Percentiles rank a stretch among this genome's conserved stretches.
phyloP scores from a whole-genome alignment of 768 basidiomycete genomes.

The Psilocybe cyanescens region DNA sequence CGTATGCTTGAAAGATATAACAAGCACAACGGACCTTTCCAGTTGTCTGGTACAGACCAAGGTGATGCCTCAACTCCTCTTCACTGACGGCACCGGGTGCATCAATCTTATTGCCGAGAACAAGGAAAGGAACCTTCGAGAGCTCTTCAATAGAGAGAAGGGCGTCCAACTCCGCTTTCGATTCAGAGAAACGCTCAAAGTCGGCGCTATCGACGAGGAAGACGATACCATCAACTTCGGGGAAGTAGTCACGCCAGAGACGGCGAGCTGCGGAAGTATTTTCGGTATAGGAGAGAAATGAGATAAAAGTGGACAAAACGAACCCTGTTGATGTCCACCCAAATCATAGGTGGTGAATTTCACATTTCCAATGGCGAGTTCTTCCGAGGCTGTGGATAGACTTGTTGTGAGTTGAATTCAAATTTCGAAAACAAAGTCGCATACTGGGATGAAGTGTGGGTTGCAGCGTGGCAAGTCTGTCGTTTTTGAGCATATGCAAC shows the following conservation, averaged over 20 bases:
- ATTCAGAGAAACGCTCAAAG: constrained; percentile 94
- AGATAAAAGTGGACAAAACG: constrained; percentile 34
- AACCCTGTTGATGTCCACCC: constrained; percentile 96
- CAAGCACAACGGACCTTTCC: constrained; percentile 76
- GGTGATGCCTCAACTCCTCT: constrained; percentile 93
- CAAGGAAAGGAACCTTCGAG: constrained; percentile 94
- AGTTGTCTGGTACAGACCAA: constrained; percentile 98
- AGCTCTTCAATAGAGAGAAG: constrained; percentile 96
- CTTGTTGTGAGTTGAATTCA: constrained; percentile 4
- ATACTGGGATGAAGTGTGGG: constrained; percentile 97
- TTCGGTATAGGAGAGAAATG: background rate
- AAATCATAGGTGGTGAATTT: constrained; percentile 99
- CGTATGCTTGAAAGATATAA: background rate
- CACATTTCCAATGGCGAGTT: constrained; percentile 97
- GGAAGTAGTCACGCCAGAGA: constrained; percentile 99
- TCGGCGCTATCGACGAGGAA: constrained; percentile 98
- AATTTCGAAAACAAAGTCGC: constrained; percentile 26
- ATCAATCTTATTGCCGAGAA: constrained; percentile 99
- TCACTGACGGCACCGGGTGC: constrained; percentile 97
- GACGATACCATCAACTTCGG: constrained; percentile 97
- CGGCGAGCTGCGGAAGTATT: constrained; percentile 73
- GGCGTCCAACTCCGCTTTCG: constrained; percentile 96
- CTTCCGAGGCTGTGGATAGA: constrained; percentile 82
- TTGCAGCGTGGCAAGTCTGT: constrained; percentile 95
- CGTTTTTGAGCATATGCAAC: constrained; percentile 99